Evolutionary conservation across 2,329 filamentous ascomycete species (phyloP), one percentile per base, ranked within the genome.

Genomic region (Apiospora aurea): DNA sequence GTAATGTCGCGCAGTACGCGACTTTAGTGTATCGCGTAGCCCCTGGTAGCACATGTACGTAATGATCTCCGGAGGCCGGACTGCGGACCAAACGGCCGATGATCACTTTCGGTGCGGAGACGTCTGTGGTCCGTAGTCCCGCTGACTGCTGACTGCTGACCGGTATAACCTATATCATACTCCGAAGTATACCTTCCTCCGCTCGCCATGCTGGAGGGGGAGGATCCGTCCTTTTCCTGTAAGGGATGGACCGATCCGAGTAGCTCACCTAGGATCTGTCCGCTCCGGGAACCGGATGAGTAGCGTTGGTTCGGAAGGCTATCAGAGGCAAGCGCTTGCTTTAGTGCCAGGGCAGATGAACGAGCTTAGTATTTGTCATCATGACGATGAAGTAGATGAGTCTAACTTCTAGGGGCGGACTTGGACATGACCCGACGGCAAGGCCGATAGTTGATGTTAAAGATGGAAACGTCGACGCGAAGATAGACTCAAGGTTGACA

Each of bases 211-310:
- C 7, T 21, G 11, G 29, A 53, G 51, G 16, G 53, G 29, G 21
- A 21, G 29, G 46, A n/a, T 61, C 29, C 29, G 14, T 34, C 38
- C 18, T 61, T 61, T 61, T 21, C 34, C 53, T 6, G 53, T 10
- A 61, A 49, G 46, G 49, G 49, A 51, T 51, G 57, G 57, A 41
- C 57, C 34, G 57, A 64, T 64, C 57, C 57, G 57, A 64, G 57
- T 41, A 64, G 34, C 10, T 29, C 26, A 29, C 26, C 26, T 41
- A 24, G 41, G 57, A 64, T 43, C 21, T 41, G 18, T 41, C 57
- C 18, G 57, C 34, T 41, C 21, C 57, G 41, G 57, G 34, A 64
- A 64, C 57, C 34, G 57, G 57, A 41, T 24, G 16, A 24, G 34
- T 64, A 64, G 57, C 57, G 57, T 7, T 64, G 57, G 57, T 41